A percentile compares a stretch with the other conserved stretches of the same genome.
phyloP scores from a whole-genome alignment of 768 basidiomycete genomes.

The Trametes villosa region DNA sequence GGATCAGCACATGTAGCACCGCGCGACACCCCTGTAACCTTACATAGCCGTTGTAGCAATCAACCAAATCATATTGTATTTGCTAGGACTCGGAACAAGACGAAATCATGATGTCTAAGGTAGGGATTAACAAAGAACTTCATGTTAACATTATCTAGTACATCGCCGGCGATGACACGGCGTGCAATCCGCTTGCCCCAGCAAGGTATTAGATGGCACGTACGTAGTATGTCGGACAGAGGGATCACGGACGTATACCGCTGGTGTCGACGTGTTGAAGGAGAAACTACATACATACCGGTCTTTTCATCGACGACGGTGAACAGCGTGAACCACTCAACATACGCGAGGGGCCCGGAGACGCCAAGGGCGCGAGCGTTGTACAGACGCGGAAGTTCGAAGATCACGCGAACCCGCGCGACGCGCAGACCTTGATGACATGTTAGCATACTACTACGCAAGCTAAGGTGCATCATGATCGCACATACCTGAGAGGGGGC shows the following conservation, averaged over 20 bases:
- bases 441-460: too few species aligned
- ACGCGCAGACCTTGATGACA: not conserved
- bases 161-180: not conserved
- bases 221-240: not conserved
- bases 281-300: constrained; percentile 1
- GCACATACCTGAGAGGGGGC: not conserved
- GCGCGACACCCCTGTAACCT: not conserved
- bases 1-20: not conserved
- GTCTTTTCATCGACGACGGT: not conserved
- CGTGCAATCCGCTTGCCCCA: not conserved
- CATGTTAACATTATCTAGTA: not conserved
- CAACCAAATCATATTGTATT: not conserved
- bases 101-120: constrained; percentile 2
- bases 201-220: not conserved
- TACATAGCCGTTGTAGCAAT: not conserved
- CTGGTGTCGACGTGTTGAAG: not conserved
- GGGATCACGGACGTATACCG: not conserved
- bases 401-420: constrained; percentile 10
- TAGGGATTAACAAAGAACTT: constrained; percentile 11
- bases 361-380: not conserved
- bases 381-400: not conserved
- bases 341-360: not conserved
- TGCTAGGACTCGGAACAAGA: not conserved
- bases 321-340: constrained; percentile 15
- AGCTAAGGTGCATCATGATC: not conserved